These are phyloP conservation scores for Hypoxylon subgilvum DNA, from an alignment of 495 filamentous ascomycete species.

Conservation along the genomic window DNA sequence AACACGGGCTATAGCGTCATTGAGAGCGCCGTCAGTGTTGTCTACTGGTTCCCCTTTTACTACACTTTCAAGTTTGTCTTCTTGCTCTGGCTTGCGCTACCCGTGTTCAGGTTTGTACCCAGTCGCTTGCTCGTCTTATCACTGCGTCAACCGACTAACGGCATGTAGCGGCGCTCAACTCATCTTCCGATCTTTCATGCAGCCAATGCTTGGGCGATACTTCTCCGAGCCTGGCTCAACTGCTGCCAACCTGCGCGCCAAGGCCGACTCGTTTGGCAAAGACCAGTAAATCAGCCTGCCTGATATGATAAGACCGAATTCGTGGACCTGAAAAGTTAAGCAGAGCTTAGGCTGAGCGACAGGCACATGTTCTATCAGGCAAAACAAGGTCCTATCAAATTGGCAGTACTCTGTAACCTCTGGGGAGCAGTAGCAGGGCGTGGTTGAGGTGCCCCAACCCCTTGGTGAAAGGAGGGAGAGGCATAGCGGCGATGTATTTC, in stretches of 20 bases:
- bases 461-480: slow-evolving; percentile 10
- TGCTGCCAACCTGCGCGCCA: slow-evolving; percentile 86
- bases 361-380: slow-evolving; percentile 25
- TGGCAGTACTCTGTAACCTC: slow-evolving; percentile 11
- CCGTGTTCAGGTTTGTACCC: slow-evolving; percentile 79
- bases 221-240: slow-evolving; percentile 76
- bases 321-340: slow-evolving; percentile 24
- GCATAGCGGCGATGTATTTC: slow-evolving; percentile 10
- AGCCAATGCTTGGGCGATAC: slow-evolving; percentile 88
- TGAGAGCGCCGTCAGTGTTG: slow-evolving; percentile 89
- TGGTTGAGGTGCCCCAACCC: neutral
- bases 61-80: slow-evolving; percentile 99
- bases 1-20: slow-evolving; percentile 62
- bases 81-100: slow-evolving; percentile 95
- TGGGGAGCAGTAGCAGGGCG: neutral
- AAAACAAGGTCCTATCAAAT: slow-evolving; percentile 11
- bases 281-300: slow-evolving; percentile 54
- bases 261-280: slow-evolving; percentile 77
- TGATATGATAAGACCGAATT: slow-evolving; percentile 2
- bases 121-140: neutral
- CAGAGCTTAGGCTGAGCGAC: slow-evolving; percentile 8
- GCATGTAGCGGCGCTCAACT: slow-evolving; percentile 84
- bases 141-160: slow-evolving; percentile 20
- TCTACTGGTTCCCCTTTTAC: slow-evolving; percentile 99
- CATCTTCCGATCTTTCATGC: slow-evolving; percentile 94